phyloP scores from a whole-genome alignment of 345 rosid species.

The Euphorbia peplus region DNA sequence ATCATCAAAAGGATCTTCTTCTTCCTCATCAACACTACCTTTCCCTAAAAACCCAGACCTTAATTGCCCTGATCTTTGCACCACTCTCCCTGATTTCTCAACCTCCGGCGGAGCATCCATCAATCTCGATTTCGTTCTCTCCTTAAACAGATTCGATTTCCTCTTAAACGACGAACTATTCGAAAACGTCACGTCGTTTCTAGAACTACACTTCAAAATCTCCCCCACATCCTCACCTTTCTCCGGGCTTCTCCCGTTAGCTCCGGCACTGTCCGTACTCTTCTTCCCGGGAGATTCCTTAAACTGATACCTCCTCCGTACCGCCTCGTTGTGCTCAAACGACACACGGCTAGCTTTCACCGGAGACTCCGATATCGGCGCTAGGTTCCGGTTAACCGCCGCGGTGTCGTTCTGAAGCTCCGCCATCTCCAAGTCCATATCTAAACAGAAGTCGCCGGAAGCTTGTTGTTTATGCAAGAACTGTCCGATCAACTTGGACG shows the following conservation, averaged over 20 bases:
- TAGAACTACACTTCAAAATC: conserved; percentile 25
- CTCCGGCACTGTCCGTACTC: conserved; percentile 2
- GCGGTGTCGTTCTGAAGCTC: conserved; percentile 41
- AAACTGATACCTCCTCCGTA: conserved; percentile 16
- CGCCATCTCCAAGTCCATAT: conserved; percentile 69
- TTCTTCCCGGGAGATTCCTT: conserved; percentile 22
- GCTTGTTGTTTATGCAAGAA: conserved; percentile 70
- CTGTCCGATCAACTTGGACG: conserved; percentile 61
- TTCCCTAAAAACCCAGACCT: conserved; percentile 30
- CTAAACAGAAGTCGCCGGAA: conserved; percentile 66
- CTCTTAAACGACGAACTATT: conserved; percentile 20
- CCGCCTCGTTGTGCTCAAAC: conserved; percentile 28
- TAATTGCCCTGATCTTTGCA: conserved; percentile 26
- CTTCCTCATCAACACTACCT: conserved; percentile 26
- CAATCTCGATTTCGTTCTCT: conserved; percentile 28
- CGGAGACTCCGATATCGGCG: conserved; percentile 40
- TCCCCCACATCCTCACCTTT: conserved; percentile 10
- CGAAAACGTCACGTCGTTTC: conserved; percentile 13
- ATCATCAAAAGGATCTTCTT: conserved; percentile 31
- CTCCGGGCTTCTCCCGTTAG: not conserved
- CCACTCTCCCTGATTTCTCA: conserved; percentile 24
- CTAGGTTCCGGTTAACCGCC: conserved; percentile 12
- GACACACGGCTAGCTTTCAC: conserved; percentile 32
- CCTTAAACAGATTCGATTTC: conserved; percentile 26
- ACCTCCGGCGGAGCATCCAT: conserved; percentile 24